A percentile compares a stretch with the other conserved stretches of the same genome.
phyloP scores from a whole-genome alignment of 2,329 filamentous ascomycete species.

The Scopulariopsis brevicaulis region DNA sequence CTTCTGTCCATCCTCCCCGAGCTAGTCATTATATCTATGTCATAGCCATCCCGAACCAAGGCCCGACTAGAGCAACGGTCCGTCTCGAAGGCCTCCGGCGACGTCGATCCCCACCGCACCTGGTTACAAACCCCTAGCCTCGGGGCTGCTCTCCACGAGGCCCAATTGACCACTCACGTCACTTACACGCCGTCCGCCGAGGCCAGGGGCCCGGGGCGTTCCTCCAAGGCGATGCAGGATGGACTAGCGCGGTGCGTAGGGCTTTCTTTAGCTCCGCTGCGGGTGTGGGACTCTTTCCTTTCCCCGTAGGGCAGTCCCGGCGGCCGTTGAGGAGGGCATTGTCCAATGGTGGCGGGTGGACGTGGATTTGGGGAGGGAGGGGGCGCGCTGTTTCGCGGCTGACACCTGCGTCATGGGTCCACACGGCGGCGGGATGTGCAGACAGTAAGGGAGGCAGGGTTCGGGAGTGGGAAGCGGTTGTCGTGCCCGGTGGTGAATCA shows the following conservation, averaged over 20 bases:
- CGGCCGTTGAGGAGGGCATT: neutral
- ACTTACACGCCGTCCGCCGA: neutral
- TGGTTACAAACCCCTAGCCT: neutral
- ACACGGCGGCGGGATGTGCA: neutral
- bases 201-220: too few relatives aligned
- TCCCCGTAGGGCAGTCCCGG: too few relatives aligned
- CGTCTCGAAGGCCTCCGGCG: constrained; percentile 5
- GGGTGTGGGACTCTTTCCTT: neutral
- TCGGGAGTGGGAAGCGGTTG: neutral
- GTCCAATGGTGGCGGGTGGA: neutral
- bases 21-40: constrained; percentile 1
- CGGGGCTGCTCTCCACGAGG: neutral
- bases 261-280: too few relatives aligned
- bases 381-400: neutral
- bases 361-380: neutral
- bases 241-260: neutral
- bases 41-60: neutral
- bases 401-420: neutral
- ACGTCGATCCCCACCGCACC: neutral
- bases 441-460: too few relatives aligned
- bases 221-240: too few relatives aligned
- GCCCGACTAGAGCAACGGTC: neutral
- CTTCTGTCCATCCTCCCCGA: neutral
- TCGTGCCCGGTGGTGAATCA: neutral
- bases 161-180: neutral